phyloP scores from a whole-genome alignment of 176 grass and related monocot species.

The Ensete glaucum region DNA sequence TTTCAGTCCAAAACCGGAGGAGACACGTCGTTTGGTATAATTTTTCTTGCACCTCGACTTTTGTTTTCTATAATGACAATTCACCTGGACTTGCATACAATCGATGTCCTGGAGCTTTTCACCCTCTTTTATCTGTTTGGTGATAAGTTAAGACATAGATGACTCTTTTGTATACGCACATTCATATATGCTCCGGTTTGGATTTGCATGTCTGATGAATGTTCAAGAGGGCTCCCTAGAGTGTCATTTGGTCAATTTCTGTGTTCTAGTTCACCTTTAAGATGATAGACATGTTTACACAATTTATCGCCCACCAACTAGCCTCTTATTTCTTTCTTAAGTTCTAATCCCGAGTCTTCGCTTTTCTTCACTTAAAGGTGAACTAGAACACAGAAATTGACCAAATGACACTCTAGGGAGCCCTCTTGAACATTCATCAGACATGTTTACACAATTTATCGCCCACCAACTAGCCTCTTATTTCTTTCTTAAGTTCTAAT shows the following conservation, averaged over 20 bases:
- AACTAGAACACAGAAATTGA: no score
- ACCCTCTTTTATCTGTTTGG: neutral
- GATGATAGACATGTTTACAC: neutral
- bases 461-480: no score
- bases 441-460: neutral
- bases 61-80: neutral
- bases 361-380: no score
- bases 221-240: neutral
- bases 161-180: neutral
- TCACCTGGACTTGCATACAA: no score
- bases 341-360: neutral
- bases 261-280: no score
- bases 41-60: neutral
- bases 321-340: neutral
- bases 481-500: no score
- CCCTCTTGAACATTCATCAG: neutral
- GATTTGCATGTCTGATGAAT: neutral
- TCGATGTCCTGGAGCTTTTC: no score
- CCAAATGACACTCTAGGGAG: no score
- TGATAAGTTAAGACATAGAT: neutral
- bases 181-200: neutral
- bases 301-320: neutral
- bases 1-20: constrained; percentile 89
- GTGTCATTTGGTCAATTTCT: no score
- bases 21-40: constrained; percentile 65